phyloP scores from a whole-genome alignment of 2,329 filamentous ascomycete species.

The Aspergillus arachidicola region DNA sequence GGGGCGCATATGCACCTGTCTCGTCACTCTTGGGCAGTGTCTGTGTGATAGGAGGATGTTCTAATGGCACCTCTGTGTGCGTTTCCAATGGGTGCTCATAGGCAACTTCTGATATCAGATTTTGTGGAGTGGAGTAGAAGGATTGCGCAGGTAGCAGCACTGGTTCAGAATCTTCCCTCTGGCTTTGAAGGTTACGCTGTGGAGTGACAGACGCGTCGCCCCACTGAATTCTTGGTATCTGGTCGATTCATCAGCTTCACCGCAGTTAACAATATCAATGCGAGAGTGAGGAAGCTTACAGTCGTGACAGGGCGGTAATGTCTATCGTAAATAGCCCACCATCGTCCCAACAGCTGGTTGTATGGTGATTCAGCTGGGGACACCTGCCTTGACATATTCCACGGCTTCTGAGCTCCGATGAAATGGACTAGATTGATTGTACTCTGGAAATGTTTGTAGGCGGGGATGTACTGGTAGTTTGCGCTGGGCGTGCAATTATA shows the following conservation, averaged over 20 bases:
- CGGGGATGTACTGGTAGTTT: constrained; percentile 96
- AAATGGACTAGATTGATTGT: constrained; percentile 92
- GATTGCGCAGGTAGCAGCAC: not conserved
- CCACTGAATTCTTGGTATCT: constrained; percentile 7
- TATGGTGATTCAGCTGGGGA: constrained; percentile 54
- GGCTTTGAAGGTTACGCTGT: not conserved
- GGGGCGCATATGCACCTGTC: not conserved
- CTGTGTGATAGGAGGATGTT: not conserved
- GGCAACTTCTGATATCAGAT: not conserved
- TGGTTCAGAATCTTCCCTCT: not conserved
- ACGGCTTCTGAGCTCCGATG: constrained; percentile 89
- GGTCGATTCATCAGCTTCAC: not conserved
- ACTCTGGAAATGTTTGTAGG: constrained; percentile 89
- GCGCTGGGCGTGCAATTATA: constrained; percentile 98
- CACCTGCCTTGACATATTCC: constrained; percentile 62
- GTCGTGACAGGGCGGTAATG: constrained; percentile 65
- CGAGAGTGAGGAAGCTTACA: constrained; percentile 15
- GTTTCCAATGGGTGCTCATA: not conserved
- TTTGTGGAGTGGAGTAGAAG: not conserved
- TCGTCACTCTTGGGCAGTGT: not conserved
- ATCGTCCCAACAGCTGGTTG: constrained; percentile 79
- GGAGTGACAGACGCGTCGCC: not conserved
- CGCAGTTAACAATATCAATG: too few species aligned
- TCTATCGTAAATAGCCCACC: constrained; percentile 93
- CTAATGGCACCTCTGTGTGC: not conserved